A percentile compares a stretch with the other conserved stretches of the same genome.
Evolutionary conservation across 1,284 basidiomycete genomes (phyloP).

Genomic region (Taiwanofungus camphoratus): DNA sequence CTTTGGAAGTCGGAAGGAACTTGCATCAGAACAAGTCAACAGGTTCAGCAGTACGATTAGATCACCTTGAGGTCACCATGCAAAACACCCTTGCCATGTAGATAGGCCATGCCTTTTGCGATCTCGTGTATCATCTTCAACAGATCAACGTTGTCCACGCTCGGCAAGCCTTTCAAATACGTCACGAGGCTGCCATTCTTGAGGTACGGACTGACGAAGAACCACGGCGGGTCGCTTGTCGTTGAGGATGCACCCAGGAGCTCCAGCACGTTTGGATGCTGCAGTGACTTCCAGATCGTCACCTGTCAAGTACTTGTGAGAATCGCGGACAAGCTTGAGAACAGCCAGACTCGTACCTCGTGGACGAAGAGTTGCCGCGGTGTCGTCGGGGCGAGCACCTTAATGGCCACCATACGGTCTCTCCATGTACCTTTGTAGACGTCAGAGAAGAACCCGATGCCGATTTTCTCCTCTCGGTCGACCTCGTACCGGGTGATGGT

Average conservation of each 20-base stretch:
- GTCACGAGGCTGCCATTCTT: constrained; percentile 37
- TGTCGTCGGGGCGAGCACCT: constrained; percentile 35
- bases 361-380: constrained; percentile 30
- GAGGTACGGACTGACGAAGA: constrained; percentile 55
- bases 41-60: not conserved
- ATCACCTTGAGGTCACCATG: constrained; percentile 72
- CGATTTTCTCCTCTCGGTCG: constrained; percentile 55
- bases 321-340: not conserved
- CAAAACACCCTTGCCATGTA: constrained; percentile 57
- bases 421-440: constrained; percentile 66
- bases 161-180: constrained; percentile 38
- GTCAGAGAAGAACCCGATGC: constrained; percentile 63
- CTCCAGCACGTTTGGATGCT: constrained; percentile 36
- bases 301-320: constrained; percentile 12
- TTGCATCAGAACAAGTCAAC: not conserved
- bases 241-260: constrained; percentile 39
- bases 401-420: constrained; percentile 48
- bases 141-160: constrained; percentile 35
- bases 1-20: constrained; percentile 28
- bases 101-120: constrained; percentile 71
- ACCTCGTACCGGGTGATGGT: constrained; percentile 71
- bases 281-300: constrained; percentile 33
- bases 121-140: constrained; percentile 64
- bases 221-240: constrained; percentile 38
- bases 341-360: constrained; percentile 20